These are phyloP conservation scores for Primulina eburnea DNA, from an alignment of 257 asterid species.

Conservation along the genomic window DNA sequence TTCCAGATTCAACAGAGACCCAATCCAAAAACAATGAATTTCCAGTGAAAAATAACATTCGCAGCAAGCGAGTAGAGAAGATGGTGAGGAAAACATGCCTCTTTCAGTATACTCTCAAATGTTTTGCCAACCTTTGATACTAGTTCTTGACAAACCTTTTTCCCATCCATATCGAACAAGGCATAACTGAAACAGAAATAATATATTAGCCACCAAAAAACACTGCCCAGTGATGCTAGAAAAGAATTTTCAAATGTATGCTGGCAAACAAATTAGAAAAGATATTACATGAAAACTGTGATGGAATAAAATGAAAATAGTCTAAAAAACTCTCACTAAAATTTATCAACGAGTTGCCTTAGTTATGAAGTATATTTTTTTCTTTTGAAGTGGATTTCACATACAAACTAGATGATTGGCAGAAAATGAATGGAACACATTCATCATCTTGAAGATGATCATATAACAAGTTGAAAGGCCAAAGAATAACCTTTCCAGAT, in stretches of 20 bases:
- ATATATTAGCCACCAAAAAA: not conserved
- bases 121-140: slow-evolving; percentile 80
- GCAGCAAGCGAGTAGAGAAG: not conserved
- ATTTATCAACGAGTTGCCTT: not conserved
- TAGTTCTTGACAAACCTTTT: slow-evolving; percentile 82
- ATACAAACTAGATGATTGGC: not conserved
- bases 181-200: slow-evolving; percentile 63
- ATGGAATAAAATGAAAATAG: not conserved
- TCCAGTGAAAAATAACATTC: no score
- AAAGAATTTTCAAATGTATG: not conserved
- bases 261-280: not conserved
- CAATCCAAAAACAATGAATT: not conserved
- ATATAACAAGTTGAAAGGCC: not conserved
- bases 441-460: not conserved
- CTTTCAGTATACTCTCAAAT: slow-evolving; percentile 83
- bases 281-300: not conserved
- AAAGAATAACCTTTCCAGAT: slow-evolving; percentile 73
- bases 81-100: slow-evolving; percentile 36
- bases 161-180: slow-evolving; percentile 84
- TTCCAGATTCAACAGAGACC: not conserved
- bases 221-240: not conserved
- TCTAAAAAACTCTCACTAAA: not conserved
- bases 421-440: not conserved
- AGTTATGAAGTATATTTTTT: not conserved
- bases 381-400: slow-evolving; percentile 13